Percentiles rank a stretch among this genome's conserved stretches.
These are phyloP conservation scores for Tetradesmus obliquus DNA, from an alignment of 139 green algal species.

Conservation along the genomic window DNA sequence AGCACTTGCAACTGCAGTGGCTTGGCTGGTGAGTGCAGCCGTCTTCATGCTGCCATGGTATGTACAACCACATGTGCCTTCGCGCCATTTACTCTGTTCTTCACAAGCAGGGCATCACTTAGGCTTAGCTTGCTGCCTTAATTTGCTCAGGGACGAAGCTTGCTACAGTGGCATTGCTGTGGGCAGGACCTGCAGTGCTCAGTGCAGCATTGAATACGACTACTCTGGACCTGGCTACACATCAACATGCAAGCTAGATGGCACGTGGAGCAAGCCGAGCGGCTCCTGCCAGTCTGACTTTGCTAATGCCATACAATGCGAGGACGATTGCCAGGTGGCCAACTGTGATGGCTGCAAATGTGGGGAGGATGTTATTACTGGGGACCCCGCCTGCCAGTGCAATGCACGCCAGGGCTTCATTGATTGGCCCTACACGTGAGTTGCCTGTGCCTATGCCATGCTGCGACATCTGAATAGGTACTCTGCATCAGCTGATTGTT, in stretches of 20 bases:
- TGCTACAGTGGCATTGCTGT: background rate
- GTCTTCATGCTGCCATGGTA: too few relatives aligned
- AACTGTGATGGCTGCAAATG: background rate
- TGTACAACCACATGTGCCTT: too few relatives aligned
- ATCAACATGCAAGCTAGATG: background rate
- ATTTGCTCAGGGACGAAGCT: background rate
- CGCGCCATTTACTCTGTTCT: too few relatives aligned
- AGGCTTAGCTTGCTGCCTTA: background rate
- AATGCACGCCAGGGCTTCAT: background rate
- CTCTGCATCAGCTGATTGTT: too few relatives aligned
- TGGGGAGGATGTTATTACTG: background rate
- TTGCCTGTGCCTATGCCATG: too few relatives aligned
- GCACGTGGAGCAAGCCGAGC: background rate
- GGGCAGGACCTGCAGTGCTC: background rate
- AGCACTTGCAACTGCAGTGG: too few relatives aligned
- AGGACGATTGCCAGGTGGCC: background rate
- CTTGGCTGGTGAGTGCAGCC: too few relatives aligned
- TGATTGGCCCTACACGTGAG: background rate
- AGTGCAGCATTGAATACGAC: background rate
- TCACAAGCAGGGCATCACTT: background rate
- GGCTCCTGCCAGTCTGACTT: background rate
- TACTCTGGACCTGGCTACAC: background rate
- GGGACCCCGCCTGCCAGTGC: background rate
- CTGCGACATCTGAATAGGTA: too few relatives aligned
- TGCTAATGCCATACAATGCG: background rate